Percentiles rank a stretch among this genome's conserved stretches.
Conservation (phyloP, 495 filamentous ascomycete genomes). For the Penicillium manginii region DNA sequence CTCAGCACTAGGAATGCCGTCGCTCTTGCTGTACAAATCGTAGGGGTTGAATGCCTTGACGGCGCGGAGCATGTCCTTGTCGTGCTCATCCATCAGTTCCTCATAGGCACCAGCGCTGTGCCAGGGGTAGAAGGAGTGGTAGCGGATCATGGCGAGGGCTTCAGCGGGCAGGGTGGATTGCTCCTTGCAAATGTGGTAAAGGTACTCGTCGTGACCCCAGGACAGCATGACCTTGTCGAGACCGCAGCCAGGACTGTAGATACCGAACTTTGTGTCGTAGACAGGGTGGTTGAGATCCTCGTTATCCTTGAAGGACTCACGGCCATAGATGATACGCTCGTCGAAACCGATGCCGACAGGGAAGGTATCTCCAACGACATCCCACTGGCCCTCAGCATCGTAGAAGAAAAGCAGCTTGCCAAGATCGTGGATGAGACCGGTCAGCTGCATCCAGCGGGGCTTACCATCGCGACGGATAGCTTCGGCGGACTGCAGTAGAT, state of each 20-base stretch:
- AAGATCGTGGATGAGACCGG: conserved; percentile 86
- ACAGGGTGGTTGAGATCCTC: conserved; percentile 67
- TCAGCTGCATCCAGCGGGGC: conserved; percentile 90
- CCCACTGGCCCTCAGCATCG: conserved; percentile 84
- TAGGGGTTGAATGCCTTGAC: conserved; percentile 90
- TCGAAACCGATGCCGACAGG: conserved; percentile 87
- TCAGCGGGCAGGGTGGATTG: conserved; percentile 77
- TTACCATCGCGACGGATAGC: conserved; percentile 87
- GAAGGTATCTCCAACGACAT: conserved; percentile 90
- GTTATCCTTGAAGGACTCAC: conserved; percentile 72
- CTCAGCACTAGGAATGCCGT: conserved; percentile 73
- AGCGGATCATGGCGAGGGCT: conserved; percentile 87
- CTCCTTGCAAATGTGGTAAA: conserved; percentile 81
- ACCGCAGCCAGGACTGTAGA: conserved; percentile 77
- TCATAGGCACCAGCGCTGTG: conserved; percentile 76
- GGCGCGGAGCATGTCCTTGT: conserved; percentile 75
- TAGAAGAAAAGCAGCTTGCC: conserved; percentile 89
- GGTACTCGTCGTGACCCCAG: conserved; percentile 92
- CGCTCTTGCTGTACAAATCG: conserved; percentile 90
- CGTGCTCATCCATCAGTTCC: conserved; percentile 80
- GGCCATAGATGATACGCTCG: conserved; percentile 71
- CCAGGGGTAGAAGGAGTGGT: conserved; percentile 92
- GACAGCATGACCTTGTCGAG: conserved; percentile 84
- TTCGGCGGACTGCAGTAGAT: conserved; percentile 83
- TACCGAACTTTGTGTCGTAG: conserved; percentile 73